Evolutionary conservation across 768 basidiomycete species (phyloP).

Genomic region (Termitomyces heimii): DNA sequence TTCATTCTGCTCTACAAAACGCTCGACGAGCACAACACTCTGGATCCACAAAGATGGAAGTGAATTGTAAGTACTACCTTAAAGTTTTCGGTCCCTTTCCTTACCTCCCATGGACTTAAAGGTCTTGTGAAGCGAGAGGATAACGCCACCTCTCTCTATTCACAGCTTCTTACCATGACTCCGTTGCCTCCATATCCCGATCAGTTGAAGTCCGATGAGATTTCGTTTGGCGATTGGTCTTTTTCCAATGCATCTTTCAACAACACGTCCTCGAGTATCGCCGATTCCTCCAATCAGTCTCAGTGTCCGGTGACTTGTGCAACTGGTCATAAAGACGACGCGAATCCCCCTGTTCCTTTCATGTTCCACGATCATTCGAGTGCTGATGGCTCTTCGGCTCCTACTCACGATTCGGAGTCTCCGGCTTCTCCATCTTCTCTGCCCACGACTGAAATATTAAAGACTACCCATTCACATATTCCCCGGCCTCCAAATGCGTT

Average conservation of each 20-base stretch:
- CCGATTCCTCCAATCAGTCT: neutral
- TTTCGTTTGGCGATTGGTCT: constrained; percentile 3
- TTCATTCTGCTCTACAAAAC: neutral
- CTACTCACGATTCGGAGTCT: neutral
- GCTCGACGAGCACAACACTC: neutral
- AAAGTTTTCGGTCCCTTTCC: neutral
- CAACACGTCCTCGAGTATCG: too few relatives aligned
- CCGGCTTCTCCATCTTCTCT: neutral
- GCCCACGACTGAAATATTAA: constrained; percentile 3
- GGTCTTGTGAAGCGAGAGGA: constrained; percentile 8
- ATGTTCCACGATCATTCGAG: neutral
- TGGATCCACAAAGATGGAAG: constrained; percentile 1
- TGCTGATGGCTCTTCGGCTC: neutral
- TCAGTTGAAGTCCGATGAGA: neutral
- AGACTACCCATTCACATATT: constrained; percentile 34
- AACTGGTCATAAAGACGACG: neutral
- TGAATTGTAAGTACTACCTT: constrained; percentile 2
- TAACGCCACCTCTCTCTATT: neutral
- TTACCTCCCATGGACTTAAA: neutral
- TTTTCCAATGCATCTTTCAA: neutral
- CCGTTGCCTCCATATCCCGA: constrained; percentile 1
- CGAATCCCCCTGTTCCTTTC: neutral
- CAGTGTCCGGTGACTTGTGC: neutral
- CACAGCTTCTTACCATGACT: neutral
- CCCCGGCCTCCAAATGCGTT: constrained; percentile 81